Percentiles rank a stretch among this genome's conserved stretches.
phyloP scores from a whole-genome alignment of 306 rosid genomes.

The Lathyrus aphaca region DNA sequence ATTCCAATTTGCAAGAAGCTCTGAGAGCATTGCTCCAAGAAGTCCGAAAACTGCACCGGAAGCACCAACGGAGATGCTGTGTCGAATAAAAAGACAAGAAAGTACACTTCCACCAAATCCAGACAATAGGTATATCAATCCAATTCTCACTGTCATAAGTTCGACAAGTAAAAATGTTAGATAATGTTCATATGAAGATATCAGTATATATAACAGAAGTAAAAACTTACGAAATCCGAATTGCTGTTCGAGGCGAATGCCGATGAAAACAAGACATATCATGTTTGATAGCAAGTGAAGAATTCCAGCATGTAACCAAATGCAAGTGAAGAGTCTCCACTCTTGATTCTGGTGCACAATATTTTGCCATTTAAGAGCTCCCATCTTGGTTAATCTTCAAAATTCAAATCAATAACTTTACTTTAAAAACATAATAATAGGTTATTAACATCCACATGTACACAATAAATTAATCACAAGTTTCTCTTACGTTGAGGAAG shows the following conservation, averaged over 20 bases:
- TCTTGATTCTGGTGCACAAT: slow-evolving; percentile 67
- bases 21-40: slow-evolving; percentile 95
- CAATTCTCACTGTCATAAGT: slow-evolving; percentile 65
- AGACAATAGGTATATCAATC: slow-evolving; percentile 64
- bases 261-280: slow-evolving; percentile 72
- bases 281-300: slow-evolving; percentile 76
- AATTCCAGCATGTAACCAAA: slow-evolving; percentile 91
- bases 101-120: slow-evolving; percentile 82
- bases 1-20: slow-evolving; percentile 88
- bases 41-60: slow-evolving; percentile 96
- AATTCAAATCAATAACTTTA: slow-evolving; percentile 14
- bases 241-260: slow-evolving; percentile 89
- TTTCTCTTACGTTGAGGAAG: slow-evolving; percentile 68
- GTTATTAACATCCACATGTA: not conserved
- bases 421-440: not conserved
- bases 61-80: slow-evolving; percentile 83
- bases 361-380: slow-evolving; percentile 67
- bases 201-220: not conserved
- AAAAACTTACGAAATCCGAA: slow-evolving; percentile 76
- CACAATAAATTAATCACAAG: too few relatives aligned
- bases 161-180: slow-evolving; percentile 13
- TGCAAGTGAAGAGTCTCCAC: slow-evolving; percentile 85
- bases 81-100: slow-evolving; percentile 60
- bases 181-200: not conserved
- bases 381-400: slow-evolving; percentile 80